phyloP scores from a whole-genome alignment of 768 basidiomycete species.

The Suillus sp. region DNA sequence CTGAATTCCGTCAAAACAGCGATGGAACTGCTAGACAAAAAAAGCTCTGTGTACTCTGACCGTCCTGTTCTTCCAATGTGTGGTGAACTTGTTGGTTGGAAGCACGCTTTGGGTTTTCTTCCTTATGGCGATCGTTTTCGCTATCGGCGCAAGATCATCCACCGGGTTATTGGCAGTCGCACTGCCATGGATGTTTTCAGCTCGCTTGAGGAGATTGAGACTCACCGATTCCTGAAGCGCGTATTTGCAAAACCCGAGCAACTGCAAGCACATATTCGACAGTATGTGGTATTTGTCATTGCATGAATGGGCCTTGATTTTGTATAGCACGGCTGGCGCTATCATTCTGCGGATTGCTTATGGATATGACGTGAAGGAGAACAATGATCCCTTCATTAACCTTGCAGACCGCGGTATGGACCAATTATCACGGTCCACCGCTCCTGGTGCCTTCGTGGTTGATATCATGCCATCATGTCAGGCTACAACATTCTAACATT shows the following conservation, averaged over 20 bases:
- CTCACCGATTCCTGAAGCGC: conserved; percentile 43
- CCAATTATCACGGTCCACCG: conserved; percentile 50
- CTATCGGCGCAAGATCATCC: conserved; percentile 43
- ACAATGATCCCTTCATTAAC: conserved; percentile 50
- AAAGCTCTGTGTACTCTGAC: conserved; percentile 65
- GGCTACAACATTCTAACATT: conserved; percentile 16
- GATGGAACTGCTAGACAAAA: conserved; percentile 65
- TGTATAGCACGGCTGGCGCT: conserved; percentile 47
- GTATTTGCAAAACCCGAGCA: conserved; percentile 39
- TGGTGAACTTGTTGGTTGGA: conserved; percentile 36
- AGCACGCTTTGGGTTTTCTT: conserved; percentile 37
- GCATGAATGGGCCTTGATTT: conserved; percentile 5
- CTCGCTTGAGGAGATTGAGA: conserved; percentile 41
- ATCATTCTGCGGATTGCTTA: conserved; percentile 57
- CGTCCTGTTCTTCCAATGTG: conserved; percentile 51
- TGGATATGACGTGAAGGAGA: conserved; percentile 56
- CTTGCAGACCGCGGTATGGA: conserved; percentile 53
- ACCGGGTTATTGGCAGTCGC: conserved; percentile 43
- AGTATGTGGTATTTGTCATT: conserved; percentile 28
- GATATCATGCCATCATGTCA: conserved; percentile 48
- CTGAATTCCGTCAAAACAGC: conserved; percentile 54
- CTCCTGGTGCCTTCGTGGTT: conserved; percentile 52
- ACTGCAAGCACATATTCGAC: conserved; percentile 43
- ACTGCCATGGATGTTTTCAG: conserved; percentile 39
- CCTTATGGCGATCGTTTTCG: conserved; percentile 44